These are phyloP conservation scores for Rhodofomes roseus DNA, from an alignment of 1,284 basidiomycete genomes.

Conservation along the genomic window DNA sequence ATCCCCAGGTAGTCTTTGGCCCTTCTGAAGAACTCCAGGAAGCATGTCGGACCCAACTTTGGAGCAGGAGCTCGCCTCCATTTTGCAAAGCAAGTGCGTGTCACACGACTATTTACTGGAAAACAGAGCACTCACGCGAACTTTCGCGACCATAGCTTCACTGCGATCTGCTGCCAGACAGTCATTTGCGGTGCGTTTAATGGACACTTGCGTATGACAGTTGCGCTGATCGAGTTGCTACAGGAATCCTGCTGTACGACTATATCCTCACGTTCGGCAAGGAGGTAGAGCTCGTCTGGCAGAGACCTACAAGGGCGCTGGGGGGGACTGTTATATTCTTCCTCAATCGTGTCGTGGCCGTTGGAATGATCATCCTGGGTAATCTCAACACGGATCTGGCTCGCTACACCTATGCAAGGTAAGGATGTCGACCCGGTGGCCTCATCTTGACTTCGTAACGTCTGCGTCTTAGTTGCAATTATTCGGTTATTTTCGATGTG, in stretches of 20 bases:
- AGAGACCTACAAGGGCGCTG: not conserved
- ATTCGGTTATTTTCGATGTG: not conserved
- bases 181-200: not conserved
- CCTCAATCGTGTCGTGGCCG: not conserved
- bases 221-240: not conserved
- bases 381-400: not conserved
- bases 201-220: not conserved
- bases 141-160: not conserved
- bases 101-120: not conserved
- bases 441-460: too few species aligned
- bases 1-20: not conserved
- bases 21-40: not conserved
- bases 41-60: not conserved
- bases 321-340: not conserved
- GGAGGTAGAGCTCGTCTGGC: not conserved
- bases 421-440: not conserved
- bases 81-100: not conserved
- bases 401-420: not conserved
- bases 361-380: not conserved
- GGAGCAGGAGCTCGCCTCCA: not conserved
- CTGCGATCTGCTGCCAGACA: not conserved
- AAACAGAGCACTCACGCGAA: not conserved
- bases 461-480: not conserved
- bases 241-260: not conserved
- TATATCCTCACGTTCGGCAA: not conserved